Evolutionary conservation across 1,139 yeast genomes (phyloP).

Genomic region (Nakaseomyces kungkrabaensis): DNA sequence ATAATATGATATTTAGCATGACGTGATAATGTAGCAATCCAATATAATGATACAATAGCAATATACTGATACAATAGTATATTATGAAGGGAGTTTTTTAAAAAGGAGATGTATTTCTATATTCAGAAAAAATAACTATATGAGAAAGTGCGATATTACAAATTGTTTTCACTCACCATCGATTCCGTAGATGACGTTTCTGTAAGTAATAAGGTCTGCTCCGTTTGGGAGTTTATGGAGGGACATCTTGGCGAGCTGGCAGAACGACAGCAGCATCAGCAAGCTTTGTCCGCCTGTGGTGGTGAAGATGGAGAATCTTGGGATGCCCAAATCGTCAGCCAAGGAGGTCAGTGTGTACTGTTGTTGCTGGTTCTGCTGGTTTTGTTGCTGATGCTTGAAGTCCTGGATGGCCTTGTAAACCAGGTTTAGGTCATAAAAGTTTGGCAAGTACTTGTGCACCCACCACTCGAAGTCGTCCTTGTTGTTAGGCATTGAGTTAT

Average conservation of each 20-base stretch:
- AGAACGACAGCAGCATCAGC: slow-evolving; percentile 48
- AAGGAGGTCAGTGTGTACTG: slow-evolving; percentile 30
- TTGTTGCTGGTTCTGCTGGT: slow-evolving; percentile 15
- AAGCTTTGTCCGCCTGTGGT: slow-evolving; percentile 41
- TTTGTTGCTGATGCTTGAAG: slow-evolving; percentile 18
- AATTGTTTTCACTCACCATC: slow-evolving; percentile 14
- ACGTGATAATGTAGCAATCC: no score
- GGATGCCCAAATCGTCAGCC: slow-evolving; percentile 48
- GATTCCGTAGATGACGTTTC: slow-evolving; percentile 47
- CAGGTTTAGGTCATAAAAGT: slow-evolving; percentile 73
- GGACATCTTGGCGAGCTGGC: slow-evolving; percentile 38
- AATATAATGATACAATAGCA: no score
- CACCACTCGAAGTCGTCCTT: slow-evolving; percentile 72
- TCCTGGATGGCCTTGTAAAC: slow-evolving; percentile 48
- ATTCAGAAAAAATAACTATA: background rate
- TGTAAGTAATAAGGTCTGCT: slow-evolving; percentile 33
- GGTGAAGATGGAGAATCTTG: slow-evolving; percentile 43
- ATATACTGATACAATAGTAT: no score
- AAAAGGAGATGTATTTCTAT: no score
- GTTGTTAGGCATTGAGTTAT: slow-evolving; percentile 68
- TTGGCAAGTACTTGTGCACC: slow-evolving; percentile 68
- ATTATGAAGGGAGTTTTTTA: no score
- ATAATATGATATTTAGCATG: no score
- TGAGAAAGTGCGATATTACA: background rate
- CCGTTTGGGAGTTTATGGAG: slow-evolving; percentile 31